These are phyloP conservation scores for Calvatia gigantea DNA, from an alignment of 768 basidiomycete genomes.

Conservation along the genomic window DNA sequence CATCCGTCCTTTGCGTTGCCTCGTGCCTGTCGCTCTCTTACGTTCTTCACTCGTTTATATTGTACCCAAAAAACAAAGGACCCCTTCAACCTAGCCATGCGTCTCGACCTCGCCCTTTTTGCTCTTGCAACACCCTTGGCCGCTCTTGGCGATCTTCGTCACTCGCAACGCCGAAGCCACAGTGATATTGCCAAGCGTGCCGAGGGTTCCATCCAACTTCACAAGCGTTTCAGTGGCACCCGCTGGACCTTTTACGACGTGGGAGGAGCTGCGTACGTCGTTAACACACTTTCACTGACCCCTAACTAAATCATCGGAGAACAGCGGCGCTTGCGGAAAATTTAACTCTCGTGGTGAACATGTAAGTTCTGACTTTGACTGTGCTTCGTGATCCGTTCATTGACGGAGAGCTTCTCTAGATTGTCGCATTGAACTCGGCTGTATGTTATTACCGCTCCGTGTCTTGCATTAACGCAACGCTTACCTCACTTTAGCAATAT, in stretches of 20 bases:
- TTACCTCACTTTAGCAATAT: conserved; percentile 24
- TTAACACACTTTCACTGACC: neutral
- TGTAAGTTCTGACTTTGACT: conserved; percentile 16
- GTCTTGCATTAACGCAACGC: neutral
- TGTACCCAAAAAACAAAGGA: conserved; percentile 2
- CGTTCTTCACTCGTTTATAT: conserved; percentile 11
- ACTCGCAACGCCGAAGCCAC: conserved; percentile 16
- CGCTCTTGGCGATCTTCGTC: conserved; percentile 9
- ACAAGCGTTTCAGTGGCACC: conserved; percentile 20
- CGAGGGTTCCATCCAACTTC: conserved; percentile 18
- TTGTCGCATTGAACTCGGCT: conserved; percentile 26
- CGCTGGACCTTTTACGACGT: conserved; percentile 30
- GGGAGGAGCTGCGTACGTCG: conserved; percentile 22
- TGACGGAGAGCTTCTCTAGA: conserved; percentile 16
- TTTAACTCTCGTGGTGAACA: conserved; percentile 22
- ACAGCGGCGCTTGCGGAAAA: conserved; percentile 29
- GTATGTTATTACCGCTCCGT: conserved; percentile 8
- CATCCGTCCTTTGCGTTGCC: neutral
- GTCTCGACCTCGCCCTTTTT: conserved; percentile 5
- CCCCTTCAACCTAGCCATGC: neutral
- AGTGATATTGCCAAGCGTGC: conserved; percentile 25
- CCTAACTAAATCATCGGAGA: neutral
- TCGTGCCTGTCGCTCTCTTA: conserved; percentile 8
- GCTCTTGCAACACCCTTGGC: conserved; percentile 10
- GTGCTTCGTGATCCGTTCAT: neutral